Evolutionary conservation across 257 asterid species (phyloP).

Genomic region (Nicotiana otophora): DNA sequence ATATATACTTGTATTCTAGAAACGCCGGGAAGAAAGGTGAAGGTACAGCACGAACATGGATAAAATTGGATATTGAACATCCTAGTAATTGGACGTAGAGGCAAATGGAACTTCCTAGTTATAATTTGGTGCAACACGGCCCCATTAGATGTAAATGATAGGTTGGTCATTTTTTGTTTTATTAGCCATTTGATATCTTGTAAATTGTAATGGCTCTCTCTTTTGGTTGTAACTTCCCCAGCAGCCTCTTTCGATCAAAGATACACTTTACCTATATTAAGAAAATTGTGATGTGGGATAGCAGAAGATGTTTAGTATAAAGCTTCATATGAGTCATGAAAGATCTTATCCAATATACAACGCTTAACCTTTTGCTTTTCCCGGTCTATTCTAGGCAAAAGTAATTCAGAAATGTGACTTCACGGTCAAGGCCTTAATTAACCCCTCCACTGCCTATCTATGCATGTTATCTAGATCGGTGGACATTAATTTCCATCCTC

Average conservation of each 20-base stretch:
- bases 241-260: too few species aligned
- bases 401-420: constrained; percentile 5
- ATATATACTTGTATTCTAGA: neutral
- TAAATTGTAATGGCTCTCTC: too few species aligned
- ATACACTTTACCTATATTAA: too few species aligned
- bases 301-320: neutral
- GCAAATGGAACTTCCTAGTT: neutral
- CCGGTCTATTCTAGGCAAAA: neutral
- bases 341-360: neutral
- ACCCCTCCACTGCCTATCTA: neutral
- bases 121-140: too few species aligned
- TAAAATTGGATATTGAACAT: neutral
- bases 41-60: neutral
- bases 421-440: neutral
- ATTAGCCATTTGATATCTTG: too few species aligned
- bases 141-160: too few species aligned
- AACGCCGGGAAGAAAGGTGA: neutral
- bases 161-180: too few species aligned
- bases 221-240: too few species aligned
- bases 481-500: neutral
- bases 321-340: neutral
- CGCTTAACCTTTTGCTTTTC: neutral
- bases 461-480: neutral
- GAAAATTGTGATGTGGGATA: too few species aligned
- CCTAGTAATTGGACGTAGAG: neutral